A percentile compares a stretch with the other conserved stretches of the same genome.
phyloP scores from a whole-genome alignment of 257 asterid species.

The Solanum chilense region DNA sequence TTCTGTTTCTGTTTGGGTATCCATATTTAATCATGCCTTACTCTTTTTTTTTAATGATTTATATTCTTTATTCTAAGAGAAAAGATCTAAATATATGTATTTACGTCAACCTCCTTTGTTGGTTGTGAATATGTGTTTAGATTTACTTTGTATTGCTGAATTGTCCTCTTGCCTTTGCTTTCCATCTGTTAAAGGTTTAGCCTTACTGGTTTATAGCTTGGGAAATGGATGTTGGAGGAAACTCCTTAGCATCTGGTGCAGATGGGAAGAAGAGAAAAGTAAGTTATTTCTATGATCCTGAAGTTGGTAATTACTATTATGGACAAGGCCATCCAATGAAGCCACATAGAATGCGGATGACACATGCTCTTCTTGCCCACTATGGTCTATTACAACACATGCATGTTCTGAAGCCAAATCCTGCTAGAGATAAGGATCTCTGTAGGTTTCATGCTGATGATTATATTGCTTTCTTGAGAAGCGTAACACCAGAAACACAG shows the following conservation, averaged over 20 bases:
- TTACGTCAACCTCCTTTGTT: not conserved
- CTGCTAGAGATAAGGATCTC: conserved; percentile 20
- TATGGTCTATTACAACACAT: conserved; percentile 22
- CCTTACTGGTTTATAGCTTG: not conserved
- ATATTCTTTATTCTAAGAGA: not conserved
- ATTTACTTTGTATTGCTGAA: not conserved
- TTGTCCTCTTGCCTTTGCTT: not conserved
- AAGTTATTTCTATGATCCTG: conserved; percentile 26
- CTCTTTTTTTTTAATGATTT: not conserved
- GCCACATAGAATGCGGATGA: conserved; percentile 29
- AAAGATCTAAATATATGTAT: not conserved
- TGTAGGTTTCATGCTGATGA: conserved; percentile 27
- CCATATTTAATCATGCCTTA: not conserved
- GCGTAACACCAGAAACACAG: conserved; percentile 19
- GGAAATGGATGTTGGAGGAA: conserved; percentile 12
- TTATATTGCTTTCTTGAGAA: conserved; percentile 15
- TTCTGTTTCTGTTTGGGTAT: not conserved
- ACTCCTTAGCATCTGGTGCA: conserved; percentile 15
- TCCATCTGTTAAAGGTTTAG: not conserved
- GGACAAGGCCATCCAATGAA: conserved; percentile 39
- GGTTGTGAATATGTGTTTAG: not conserved
- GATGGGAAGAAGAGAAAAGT: conserved; percentile 25
- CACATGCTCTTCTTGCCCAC: conserved; percentile 25
- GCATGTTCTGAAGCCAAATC: conserved; percentile 25
- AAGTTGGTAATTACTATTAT: conserved; percentile 28